Evolutionary conservation across 2,329 filamentous ascomycete genomes (phyloP).

Genomic region (Paecilomyces dactylethromorphus): DNA sequence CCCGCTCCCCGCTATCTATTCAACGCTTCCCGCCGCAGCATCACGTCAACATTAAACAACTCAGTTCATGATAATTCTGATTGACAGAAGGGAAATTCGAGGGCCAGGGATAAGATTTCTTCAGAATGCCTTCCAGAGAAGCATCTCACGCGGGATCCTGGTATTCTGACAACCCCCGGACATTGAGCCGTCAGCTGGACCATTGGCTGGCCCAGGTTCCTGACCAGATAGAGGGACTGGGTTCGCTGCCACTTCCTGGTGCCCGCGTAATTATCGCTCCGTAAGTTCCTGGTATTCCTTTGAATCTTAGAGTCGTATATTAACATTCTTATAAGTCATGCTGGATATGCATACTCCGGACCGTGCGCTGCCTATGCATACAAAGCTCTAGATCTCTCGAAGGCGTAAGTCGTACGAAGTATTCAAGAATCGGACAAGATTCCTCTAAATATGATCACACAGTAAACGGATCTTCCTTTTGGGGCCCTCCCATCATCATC

Average conservation of each 20-base stretch:
- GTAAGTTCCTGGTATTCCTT: slow-evolving; percentile 49
- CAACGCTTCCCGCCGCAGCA: slow-evolving; percentile 3
- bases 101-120: background rate
- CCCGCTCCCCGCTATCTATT: slow-evolving; percentile 17
- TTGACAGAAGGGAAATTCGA: background rate
- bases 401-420: slow-evolving; percentile 47
- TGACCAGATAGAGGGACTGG: slow-evolving; percentile 54
- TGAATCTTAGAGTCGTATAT: slow-evolving; percentile 20
- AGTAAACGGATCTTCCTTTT: slow-evolving; percentile 86
- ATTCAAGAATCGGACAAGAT: background rate
- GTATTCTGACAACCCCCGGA: slow-evolving; percentile 61
- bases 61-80: background rate
- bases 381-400: slow-evolving; percentile 74
- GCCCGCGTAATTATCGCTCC: slow-evolving; percentile 87
- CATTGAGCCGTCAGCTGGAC: slow-evolving; percentile 66
- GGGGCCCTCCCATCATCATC: slow-evolving; percentile 85
- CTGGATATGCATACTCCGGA: slow-evolving; percentile 88
- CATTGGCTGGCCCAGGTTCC: slow-evolving; percentile 68
- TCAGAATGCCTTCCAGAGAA: slow-evolving; percentile 38
- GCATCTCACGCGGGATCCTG: slow-evolving; percentile 80
- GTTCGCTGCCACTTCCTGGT: slow-evolving; percentile 60
- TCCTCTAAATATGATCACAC: slow-evolving; percentile 7
- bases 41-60: background rate
- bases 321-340: slow-evolving; percentile 60
- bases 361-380: slow-evolving; percentile 92